Evolutionary conservation across 208 protist genomes (phyloP), one percentile per base, ranked within the genome.

Genomic region (Trypanosoma grayi): DNA sequence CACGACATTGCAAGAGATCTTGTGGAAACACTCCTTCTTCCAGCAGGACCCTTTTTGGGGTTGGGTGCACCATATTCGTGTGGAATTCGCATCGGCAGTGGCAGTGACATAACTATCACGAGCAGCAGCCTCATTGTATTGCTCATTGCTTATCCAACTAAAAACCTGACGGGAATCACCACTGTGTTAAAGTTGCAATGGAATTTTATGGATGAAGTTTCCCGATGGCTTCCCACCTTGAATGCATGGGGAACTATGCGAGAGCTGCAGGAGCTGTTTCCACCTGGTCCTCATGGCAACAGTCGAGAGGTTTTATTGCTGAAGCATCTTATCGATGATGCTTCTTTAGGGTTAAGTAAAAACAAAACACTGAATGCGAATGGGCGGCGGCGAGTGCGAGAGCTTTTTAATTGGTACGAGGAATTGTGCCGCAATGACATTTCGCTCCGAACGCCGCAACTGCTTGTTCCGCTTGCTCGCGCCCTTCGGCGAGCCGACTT

Each of bases 1-100:
- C 41, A 45, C 27, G 62, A 76, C 39, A 66, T 76, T 40, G 70
- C 63, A 25, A 60, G 18, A 50, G 63, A 71, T 13, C n/a, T 76
- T 4, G 20, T 67, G n/a, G 51, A 62, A 4, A 30, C 66, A 16
- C 39, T 75, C n/a, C 45, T 68, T 65, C 37, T 77, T 31, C 66
- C 65, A 36, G 24, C 65, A 39, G 22, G 24, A 9, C 39, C 56
- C n/a, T 65, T 72, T 55, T 10, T 56, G 20, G 14, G 27, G 20
- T 18, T 3, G 27, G 4, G 2, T 18, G 10, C 8, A 34, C 30
- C 36, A 43, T 22, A 14, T n/a, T n/a, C n/a, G n/a, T n/a, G n/a
- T n/a, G n/a, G n/a, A n/a, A n/a, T n/a, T n/a, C n/a, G n/a, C n/a
- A n/a, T n/a, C n/a, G n/a, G n/a, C n/a, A n/a, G n/a, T n/a, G n/a